Conservation (phyloP, 495 filamentous ascomycete genomes). For the Copromyces sp. region DNA sequence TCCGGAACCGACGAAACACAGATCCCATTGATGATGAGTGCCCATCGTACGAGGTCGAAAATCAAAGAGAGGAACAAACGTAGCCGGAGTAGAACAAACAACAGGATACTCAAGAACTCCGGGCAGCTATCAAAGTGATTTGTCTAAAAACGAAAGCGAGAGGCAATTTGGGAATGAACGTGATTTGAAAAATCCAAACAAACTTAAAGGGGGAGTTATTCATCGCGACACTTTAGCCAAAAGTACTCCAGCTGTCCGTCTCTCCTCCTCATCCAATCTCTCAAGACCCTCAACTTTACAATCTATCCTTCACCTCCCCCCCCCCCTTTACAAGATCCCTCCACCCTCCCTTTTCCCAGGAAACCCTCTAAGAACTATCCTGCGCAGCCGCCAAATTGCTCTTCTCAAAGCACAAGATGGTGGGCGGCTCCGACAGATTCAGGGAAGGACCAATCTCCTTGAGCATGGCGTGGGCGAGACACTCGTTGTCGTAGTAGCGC, state of each 20-base stretch:
- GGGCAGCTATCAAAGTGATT: background rate
- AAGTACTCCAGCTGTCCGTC: background rate
- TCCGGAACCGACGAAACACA: background rate
- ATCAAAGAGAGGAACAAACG: background rate
- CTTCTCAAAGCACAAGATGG: conserved; percentile 41
- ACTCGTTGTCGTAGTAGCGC: conserved; percentile 58
- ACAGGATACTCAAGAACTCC: background rate
- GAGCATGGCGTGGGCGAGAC: conserved; percentile 49
- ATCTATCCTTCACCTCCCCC: background rate
- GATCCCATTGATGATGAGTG: background rate
- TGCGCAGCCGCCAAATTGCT: background rate
- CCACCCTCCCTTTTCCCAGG: background rate
- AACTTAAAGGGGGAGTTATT: background rate
- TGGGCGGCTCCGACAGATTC: conserved; percentile 31
- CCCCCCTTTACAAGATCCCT: background rate
- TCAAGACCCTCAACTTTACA: too few relatives aligned
- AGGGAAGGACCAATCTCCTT: conserved; percentile 37
- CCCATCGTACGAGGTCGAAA: background rate
- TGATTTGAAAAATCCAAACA: background rate
- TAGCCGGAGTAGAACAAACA: background rate
- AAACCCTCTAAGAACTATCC: background rate
- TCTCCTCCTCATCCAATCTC: too few relatives aligned
- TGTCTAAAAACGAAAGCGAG: background rate
- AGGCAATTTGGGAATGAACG: background rate
- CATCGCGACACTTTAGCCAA: background rate